A percentile compares a stretch with the other conserved stretches of the same genome.
Evolutionary conservation across 495 filamentous ascomycete genomes (phyloP).

Genomic region (Oidiodendron maius): DNA sequence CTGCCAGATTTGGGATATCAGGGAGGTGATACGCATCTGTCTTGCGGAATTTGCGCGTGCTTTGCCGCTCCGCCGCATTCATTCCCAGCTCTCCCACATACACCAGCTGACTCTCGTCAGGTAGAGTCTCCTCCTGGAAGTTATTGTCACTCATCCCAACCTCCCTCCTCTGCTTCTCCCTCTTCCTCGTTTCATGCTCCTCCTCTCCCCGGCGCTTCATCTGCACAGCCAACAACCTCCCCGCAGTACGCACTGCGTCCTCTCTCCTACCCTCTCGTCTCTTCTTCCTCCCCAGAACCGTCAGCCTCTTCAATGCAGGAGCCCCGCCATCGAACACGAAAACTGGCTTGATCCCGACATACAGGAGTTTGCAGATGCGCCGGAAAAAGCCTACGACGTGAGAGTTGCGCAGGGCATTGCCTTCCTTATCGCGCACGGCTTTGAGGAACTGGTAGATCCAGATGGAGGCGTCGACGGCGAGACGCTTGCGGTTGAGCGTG

Average conservation of each 20-base stretch:
- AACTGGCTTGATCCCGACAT: slow-evolving; percentile 92
- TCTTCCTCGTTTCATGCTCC: slow-evolving; percentile 60
- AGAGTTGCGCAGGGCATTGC: slow-evolving; percentile 89
- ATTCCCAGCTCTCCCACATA: slow-evolving; percentile 87
- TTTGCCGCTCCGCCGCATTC: slow-evolving; percentile 67
- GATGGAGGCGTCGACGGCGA: slow-evolving; percentile 96
- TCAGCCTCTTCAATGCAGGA: slow-evolving; percentile 84
- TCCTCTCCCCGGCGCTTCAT: slow-evolving; percentile 86
- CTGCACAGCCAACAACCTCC: slow-evolving; percentile 84
- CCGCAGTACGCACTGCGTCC: slow-evolving; percentile 87
- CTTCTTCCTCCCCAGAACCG: slow-evolving; percentile 70
- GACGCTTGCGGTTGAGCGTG: slow-evolving; percentile 88
- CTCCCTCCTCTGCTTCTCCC: slow-evolving; percentile 26
- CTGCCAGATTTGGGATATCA: slow-evolving; percentile 66
- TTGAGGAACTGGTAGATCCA: slow-evolving; percentile 99
- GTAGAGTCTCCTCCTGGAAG: slow-evolving; percentile 58
- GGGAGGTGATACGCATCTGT: slow-evolving; percentile 93
- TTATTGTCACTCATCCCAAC: slow-evolving; percentile 11
- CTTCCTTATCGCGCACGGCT: slow-evolving; percentile 96
- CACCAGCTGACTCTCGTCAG: slow-evolving; percentile 59
- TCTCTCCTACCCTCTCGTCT: slow-evolving; percentile 84
- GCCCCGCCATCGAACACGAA: slow-evolving; percentile 98
- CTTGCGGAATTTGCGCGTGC: slow-evolving; percentile 75
- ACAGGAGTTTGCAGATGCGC: slow-evolving; percentile 93
- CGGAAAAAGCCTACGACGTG: slow-evolving; percentile 98